phyloP scores from a whole-genome alignment of 169 alveolate genomes.

The Plasmodium ovale region DNA sequence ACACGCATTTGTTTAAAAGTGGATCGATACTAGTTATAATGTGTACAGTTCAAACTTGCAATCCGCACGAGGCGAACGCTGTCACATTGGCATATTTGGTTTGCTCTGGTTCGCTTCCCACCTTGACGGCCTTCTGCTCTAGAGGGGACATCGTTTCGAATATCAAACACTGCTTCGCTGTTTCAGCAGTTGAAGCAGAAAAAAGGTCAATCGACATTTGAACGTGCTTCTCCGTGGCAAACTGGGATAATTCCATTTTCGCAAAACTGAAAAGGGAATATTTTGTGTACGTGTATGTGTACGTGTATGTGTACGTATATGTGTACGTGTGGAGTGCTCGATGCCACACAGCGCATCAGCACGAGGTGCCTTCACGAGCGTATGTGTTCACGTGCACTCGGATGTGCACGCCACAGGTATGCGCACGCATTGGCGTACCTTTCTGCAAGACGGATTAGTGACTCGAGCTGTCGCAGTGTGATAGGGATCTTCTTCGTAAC shows the following conservation, averaged over 20 bases:
- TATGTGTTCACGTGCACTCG: too few species aligned
- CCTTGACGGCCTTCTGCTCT: constrained; percentile 88
- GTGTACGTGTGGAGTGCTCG: too few species aligned
- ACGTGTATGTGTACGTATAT: neutral
- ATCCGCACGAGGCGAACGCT: too few species aligned
- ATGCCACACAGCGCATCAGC: neutral
- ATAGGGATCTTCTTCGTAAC: constrained; percentile 95
- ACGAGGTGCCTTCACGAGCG: neutral
- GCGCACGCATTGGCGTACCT: constrained; percentile 47
- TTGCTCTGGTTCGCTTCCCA: too few species aligned
- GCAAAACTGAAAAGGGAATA: constrained; percentile 85
- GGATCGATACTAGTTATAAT: neutral
- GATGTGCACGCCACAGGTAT: neutral
- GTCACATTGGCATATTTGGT: too few species aligned
- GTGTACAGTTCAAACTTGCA: neutral
- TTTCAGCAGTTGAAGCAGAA: constrained; percentile 92
- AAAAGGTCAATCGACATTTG: constrained; percentile 93
- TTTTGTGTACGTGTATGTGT: neutral
- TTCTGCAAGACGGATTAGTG: constrained; percentile 97
- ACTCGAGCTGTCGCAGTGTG: constrained; percentile 99
- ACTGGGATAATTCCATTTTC: constrained; percentile 90
- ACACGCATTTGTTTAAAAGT: too few species aligned
- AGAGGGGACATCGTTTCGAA: constrained; percentile 87
- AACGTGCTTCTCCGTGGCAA: constrained; percentile 91
- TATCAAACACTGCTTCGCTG: constrained; percentile 87